A percentile compares a stretch with the other conserved stretches of the same genome.
Conservation (phyloP, 805 yeast genomes). For the Danielia reshetovae region DNA sequence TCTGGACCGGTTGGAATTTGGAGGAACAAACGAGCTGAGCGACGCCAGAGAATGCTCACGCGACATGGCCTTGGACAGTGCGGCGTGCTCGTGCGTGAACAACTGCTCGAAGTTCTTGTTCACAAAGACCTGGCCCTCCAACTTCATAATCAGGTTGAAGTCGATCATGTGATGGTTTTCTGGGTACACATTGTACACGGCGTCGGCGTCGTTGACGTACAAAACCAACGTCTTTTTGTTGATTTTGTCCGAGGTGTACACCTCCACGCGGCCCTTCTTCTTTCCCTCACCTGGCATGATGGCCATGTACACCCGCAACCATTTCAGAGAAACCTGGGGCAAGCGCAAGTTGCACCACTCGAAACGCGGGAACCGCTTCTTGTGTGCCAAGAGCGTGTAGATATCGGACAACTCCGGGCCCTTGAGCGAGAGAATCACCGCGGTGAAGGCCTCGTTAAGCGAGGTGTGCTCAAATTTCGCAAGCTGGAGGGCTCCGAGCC, state of each 20-base stretch:
- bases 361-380: constrained; percentile 43
- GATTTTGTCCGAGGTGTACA: constrained; percentile 47
- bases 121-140: constrained; percentile 51
- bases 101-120: constrained; percentile 37
- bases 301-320: constrained; percentile 54
- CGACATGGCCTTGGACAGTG: constrained; percentile 12
- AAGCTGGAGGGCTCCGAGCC: constrained; percentile 49
- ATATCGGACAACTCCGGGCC: constrained; percentile 56
- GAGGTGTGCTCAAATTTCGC: constrained; percentile 55
- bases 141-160: constrained; percentile 50
- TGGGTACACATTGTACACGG: constrained; percentile 57
- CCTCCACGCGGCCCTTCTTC: constrained; percentile 49
- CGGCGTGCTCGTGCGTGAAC: constrained; percentile 18
- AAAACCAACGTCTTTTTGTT: constrained; percentile 50
- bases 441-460: constrained; percentile 61
- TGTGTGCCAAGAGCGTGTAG: constrained; percentile 50
- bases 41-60: constrained; percentile 19
- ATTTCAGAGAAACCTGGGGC: constrained; percentile 53
- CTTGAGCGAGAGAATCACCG: constrained; percentile 55
- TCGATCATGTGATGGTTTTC: constrained; percentile 55
- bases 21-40: constrained; percentile 14
- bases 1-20: constrained; percentile 16
- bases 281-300: constrained; percentile 44
- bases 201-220: constrained; percentile 41
- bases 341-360: constrained; percentile 65